Evolutionary conservation across 768 basidiomycete species (phyloP).

Genomic region (Russula sp.): DNA sequence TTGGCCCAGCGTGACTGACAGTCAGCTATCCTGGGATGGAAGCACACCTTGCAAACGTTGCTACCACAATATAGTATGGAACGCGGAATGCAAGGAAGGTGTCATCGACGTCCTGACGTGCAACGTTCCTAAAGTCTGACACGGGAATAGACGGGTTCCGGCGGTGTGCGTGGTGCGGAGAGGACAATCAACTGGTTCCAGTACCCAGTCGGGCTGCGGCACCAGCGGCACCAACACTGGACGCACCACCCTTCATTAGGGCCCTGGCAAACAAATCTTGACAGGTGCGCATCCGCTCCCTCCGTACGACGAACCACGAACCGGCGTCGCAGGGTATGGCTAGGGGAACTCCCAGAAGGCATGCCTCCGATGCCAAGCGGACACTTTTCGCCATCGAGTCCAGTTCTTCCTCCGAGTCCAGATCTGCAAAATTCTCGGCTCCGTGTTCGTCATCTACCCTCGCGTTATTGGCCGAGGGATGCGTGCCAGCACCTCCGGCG

Average conservation of each 20-base stretch:
- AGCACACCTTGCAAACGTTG: neutral
- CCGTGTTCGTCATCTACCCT: conserved; percentile 51
- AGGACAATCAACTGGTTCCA: conserved; percentile 16
- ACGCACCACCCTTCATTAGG: conserved; percentile 33
- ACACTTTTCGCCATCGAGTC: conserved; percentile 69
- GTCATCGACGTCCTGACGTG: neutral
- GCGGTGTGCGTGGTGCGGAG: neutral
- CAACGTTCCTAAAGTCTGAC: neutral
- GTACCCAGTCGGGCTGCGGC: conserved; percentile 28
- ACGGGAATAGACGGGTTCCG: neutral
- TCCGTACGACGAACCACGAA: conserved; percentile 77
- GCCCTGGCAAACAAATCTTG: conserved; percentile 37
- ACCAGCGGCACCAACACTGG: conserved; percentile 31
- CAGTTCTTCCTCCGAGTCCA: conserved; percentile 84
- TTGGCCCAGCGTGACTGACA: neutral
- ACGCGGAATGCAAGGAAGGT: neutral
- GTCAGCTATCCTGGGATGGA: neutral
- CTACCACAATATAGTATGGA: neutral
- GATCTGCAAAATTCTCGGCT: conserved; percentile 65
- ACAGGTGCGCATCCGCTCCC: conserved; percentile 55
- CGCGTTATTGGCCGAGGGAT: conserved; percentile 47
- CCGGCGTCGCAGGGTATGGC: conserved; percentile 72
- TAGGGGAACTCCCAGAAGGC: conserved; percentile 60
- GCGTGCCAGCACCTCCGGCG: conserved; percentile 36
- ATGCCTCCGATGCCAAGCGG: conserved; percentile 52